Percentiles rank a stretch among this genome's conserved stretches.
These are phyloP conservation scores for Lasiosphaeris hirsuta DNA, from an alignment of 495 filamentous ascomycete genomes.

Conservation along the genomic window DNA sequence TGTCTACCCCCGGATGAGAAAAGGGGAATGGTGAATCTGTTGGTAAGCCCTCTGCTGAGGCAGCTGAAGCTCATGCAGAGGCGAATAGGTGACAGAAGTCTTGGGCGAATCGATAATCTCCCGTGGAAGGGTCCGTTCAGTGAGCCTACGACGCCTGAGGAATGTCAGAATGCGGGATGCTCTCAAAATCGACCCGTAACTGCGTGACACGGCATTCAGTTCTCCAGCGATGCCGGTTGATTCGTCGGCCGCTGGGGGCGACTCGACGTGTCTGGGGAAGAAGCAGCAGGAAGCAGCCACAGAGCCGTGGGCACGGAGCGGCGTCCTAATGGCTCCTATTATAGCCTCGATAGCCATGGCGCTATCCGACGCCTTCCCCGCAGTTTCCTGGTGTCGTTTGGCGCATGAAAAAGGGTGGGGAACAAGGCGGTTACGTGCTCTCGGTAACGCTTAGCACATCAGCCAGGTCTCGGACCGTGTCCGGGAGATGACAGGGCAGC, in stretches of 20 bases:
- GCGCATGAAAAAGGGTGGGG: constrained; percentile 8
- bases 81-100: no score
- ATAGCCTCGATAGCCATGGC: neutral
- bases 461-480: neutral
- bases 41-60: no score
- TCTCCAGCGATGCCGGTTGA: neutral
- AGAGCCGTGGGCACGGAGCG: neutral
- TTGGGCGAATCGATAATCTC: no score
- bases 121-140: no score
- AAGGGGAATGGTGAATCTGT: no score
- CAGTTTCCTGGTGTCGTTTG: neutral
- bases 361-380: constrained; percentile 12
- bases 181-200: neutral
- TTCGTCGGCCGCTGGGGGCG: neutral
- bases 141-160: neutral
- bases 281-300: neutral
- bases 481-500: neutral
- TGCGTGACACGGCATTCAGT: neutral
- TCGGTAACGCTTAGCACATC: constrained; percentile 5
- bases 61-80: no score
- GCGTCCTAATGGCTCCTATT: neutral
- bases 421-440: constrained; percentile 13
- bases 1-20: no score
- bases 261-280: neutral
- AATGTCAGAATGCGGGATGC: neutral